Conservation (phyloP, 2,329 filamentous ascomycete genomes). For the Colletotrichum sp. region DNA sequence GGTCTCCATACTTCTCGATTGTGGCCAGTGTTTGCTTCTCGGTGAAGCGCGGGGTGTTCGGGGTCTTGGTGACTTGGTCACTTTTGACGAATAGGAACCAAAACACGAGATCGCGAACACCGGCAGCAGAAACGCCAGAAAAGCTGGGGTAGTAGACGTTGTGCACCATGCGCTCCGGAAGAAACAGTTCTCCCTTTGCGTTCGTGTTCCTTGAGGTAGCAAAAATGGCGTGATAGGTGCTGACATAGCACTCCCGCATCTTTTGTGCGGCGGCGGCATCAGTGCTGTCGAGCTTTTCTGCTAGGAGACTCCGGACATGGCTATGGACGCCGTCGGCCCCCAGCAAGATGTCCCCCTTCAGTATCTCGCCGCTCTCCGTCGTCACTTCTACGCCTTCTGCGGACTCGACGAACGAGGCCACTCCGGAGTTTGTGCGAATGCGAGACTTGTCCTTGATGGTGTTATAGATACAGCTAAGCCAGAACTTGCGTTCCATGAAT, state of each 20-base stretch:
- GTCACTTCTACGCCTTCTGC: neutral
- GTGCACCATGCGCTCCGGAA: neutral
- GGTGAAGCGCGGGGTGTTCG: neutral
- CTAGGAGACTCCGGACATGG: neutral
- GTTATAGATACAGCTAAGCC: neutral
- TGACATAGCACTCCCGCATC: neutral
- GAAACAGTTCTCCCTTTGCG: neutral
- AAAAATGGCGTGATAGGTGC: neutral
- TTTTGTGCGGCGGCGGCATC: neutral
- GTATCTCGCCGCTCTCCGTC: neutral
- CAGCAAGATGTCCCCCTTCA: neutral
- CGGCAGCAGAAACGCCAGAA: neutral
- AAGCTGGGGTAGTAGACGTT: neutral
- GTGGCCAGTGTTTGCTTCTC: neutral
- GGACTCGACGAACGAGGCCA: neutral
- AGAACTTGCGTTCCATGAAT: neutral
- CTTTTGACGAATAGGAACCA: neutral
- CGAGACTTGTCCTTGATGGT: neutral
- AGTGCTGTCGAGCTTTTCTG: neutral
- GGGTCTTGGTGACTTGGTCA: neutral
- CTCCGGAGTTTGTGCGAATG: neutral
- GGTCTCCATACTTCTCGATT: neutral
- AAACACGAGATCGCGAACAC: neutral
- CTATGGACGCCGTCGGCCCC: neutral
- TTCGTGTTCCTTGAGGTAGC: neutral